These are phyloP conservation scores for Ilyonectria sp. DNA, from an alignment of 2,329 filamentous ascomycete species.

Conservation along the genomic window DNA sequence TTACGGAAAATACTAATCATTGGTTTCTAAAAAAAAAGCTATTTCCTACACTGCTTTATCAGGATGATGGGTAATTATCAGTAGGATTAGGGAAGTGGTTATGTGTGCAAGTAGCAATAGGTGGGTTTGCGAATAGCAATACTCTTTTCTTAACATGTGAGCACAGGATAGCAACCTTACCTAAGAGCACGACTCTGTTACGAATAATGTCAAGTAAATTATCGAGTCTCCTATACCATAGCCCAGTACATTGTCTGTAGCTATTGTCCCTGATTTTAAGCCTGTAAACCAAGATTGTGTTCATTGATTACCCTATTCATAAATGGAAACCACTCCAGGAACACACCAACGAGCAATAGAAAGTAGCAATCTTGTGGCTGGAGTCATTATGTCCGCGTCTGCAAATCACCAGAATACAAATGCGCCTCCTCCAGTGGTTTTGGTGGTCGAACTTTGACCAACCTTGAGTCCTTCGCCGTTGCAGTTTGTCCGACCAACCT, in stretches of 20 bases:
- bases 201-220: not conserved
- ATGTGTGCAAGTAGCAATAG: no score
- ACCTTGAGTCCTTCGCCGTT: constrained; percentile 39
- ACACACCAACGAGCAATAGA: not conserved
- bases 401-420: constrained; percentile 40
- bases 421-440: not conserved
- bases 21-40: no score
- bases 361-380: not conserved
- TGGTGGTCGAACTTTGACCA: constrained; percentile 23
- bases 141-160: no score
- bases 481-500: constrained; percentile 48
- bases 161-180: not conserved
- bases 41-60: no score
- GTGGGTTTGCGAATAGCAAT: no score
- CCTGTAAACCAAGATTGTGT: not conserved
- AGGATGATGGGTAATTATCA: no score
- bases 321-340: not conserved
- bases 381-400: not conserved
- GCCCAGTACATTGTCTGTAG: not conserved
- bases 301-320: not conserved
- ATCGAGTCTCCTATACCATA: not conserved
- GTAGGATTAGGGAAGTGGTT: no score
- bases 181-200: not conserved
- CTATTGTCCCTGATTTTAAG: not conserved
- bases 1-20: no score